Evolutionary conservation across 495 filamentous ascomycete species (phyloP).

Genomic region (Oleoguttula mirabilis): DNA sequence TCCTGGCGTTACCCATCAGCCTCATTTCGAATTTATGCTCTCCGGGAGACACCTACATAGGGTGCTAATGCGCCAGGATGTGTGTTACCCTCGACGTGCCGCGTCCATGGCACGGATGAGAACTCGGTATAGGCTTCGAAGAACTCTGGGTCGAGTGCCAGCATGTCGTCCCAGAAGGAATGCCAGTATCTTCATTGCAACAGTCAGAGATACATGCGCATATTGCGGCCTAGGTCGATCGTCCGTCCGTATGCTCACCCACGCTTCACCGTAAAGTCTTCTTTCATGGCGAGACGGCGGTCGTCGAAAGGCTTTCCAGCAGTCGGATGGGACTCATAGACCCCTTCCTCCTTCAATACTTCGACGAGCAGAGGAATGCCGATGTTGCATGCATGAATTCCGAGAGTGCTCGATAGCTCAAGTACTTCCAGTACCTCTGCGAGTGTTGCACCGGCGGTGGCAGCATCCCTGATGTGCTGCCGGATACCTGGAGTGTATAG

Average conservation of each 20-base stretch:
- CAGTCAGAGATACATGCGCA: too few relatives aligned
- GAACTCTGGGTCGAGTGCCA: background rate
- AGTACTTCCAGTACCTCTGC: slow-evolving; percentile 1
- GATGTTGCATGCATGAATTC: slow-evolving; percentile 2
- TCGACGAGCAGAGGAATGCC: background rate
- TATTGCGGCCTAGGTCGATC: too few relatives aligned
- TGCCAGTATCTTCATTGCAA: slow-evolving; percentile 1
- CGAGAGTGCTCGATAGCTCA: background rate
- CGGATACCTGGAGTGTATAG: background rate
- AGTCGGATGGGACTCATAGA: background rate
- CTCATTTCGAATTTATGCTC: too few relatives aligned
- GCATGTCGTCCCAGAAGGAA: background rate
- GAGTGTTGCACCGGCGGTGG: background rate
- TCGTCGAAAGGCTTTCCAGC: background rate
- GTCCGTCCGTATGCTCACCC: background rate
- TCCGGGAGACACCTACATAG: background rate
- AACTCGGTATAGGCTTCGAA: slow-evolving; percentile 3
- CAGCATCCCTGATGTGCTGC: background rate
- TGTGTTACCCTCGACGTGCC: background rate
- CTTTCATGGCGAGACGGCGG: background rate
- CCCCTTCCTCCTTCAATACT: slow-evolving; percentile 1
- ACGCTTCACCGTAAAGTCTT: background rate
- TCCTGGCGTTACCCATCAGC: background rate
- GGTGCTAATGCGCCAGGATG: background rate
- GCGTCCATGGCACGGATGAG: slow-evolving; percentile 1